phyloP scores from a whole-genome alignment of 306 rosid species.

The Rosa multiflora region DNA sequence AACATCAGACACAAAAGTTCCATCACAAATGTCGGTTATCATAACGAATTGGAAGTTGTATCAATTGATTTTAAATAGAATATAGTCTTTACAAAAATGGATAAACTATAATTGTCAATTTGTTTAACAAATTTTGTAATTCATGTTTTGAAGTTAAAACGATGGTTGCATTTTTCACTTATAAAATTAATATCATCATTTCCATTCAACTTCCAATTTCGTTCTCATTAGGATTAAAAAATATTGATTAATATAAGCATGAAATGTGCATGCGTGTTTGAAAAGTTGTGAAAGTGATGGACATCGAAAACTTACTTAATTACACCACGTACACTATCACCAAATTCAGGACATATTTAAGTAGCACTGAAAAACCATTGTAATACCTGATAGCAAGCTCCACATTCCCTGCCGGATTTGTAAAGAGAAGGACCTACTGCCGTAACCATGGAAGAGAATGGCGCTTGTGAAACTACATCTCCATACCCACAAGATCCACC shows the following conservation, averaged over 20 bases:
- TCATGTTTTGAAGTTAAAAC: not conserved
- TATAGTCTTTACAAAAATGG: not conserved
- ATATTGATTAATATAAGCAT: not conserved
- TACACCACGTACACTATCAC: not conserved
- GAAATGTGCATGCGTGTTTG: not conserved
- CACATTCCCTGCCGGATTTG: slow-evolving; percentile 41
- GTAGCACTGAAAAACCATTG: not conserved
- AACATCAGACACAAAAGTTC: not conserved
- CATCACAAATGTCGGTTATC: not conserved
- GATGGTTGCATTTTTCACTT: not conserved
- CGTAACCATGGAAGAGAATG: slow-evolving; percentile 47
- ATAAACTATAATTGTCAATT: not conserved
- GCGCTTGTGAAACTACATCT: slow-evolving; percentile 34
- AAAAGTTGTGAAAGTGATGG: not conserved
- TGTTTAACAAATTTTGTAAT: not conserved
- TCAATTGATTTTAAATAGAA: not conserved
- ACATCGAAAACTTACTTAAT: not conserved
- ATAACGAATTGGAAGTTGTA: not conserved
- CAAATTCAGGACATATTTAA: not conserved
- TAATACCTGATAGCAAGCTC: slow-evolving; percentile 48
- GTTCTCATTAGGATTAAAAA: not conserved
- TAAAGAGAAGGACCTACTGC: slow-evolving; percentile 43
- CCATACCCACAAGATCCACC: slow-evolving; percentile 56
- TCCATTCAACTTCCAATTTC: not conserved
- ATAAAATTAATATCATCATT: not conserved